A percentile compares a stretch with the other conserved stretches of the same genome.
These are phyloP conservation scores for Knoxdaviesia capensis DNA, from an alignment of 2,329 filamentous ascomycete species.

Conservation along the genomic window DNA sequence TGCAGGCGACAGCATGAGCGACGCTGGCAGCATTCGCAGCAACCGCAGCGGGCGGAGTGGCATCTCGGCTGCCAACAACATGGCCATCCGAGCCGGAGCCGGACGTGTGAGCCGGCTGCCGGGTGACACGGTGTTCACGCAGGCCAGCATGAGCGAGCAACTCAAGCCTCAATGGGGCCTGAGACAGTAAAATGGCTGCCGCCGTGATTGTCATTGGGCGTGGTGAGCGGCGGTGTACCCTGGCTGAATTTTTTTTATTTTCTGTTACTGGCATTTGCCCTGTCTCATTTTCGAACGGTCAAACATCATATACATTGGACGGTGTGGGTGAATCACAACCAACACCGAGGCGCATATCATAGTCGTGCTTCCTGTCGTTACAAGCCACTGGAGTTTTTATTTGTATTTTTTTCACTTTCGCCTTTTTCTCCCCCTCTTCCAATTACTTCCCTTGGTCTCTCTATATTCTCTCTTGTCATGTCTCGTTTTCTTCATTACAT, in stretches of 20 bases:
- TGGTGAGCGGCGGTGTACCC: not conserved
- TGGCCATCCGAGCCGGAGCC: conserved; percentile 61
- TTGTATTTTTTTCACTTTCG: not conserved
- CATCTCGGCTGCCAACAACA: conserved; percentile 48
- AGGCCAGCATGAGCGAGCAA: conserved; percentile 40
- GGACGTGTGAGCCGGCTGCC: conserved; percentile 76
- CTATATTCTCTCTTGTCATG: no score
- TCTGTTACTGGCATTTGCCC: conserved; percentile 1
- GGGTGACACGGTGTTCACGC: conserved; percentile 61
- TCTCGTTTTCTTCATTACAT: no score
- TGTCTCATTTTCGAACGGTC: conserved; percentile 1
- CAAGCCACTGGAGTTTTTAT: not conserved
- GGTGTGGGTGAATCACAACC: no score
- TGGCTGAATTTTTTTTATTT: conserved; percentile 3
- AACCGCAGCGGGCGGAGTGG: conserved; percentile 53
- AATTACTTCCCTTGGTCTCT: no score
- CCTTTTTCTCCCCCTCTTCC: not conserved
- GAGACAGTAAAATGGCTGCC: conserved; percentile 16
- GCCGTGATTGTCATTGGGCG: conserved; percentile 1
- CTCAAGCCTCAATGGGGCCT: conserved; percentile 41
- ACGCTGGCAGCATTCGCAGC: conserved; percentile 44
- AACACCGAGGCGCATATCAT: not conserved
- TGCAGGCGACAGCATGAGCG: conserved; percentile 32
- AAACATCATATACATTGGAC: no score
- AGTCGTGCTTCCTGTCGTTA: not conserved